Base-by-base conservation (phyloP, 176 grass and related monocot genomes). In the Oryza coarctata region DNA sequence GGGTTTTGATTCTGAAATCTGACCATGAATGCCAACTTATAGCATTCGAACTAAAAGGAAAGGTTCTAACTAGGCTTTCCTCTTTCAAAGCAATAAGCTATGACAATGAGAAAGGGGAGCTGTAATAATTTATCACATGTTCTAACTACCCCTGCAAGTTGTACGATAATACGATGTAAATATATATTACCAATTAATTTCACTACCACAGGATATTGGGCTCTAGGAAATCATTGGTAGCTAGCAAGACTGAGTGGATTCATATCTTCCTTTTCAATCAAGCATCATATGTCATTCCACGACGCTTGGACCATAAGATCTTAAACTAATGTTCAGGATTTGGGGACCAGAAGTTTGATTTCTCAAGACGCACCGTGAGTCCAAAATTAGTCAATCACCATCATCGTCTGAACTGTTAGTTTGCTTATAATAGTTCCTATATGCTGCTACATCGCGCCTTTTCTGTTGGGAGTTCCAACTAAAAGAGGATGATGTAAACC, bases 1-100 rank as follows among this genome's bases (percentile, higher is more conserved):
- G 52, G 8, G 17, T 1, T 77, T 69, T 84, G 33, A 25, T 70
- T 84, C 43, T 66, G 43, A 61, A 74, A 32, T 27, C 58, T 58
- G 60, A 80, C 45, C 7, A 0, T 28, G 43, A 72, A 72, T 45
- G 25, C 25, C 3, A 18, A 14, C 12, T 41, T 70, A 23, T 41
- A 22, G 38, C n/a, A 70, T 70, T 22, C 7, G 12, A 40, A 43
- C 38, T 71, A 71, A 44, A 71, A 71, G 23, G 39, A 7, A 44
- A 23, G 34, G 39, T 18, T 38, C 23, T 22, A 45, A 71, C 39
- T 44, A 45, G 12, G 6, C 39, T 45, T 25, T 25, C 23, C 20
- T 71, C 2, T 26, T 43, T 15, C 38, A 28, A 71, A 71, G 5
- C 23, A 71, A 43, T 12, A 43, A 43, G n/a, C 6, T 41, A 41